Base-by-base conservation (phyloP, 2,329 filamentous ascomycete species). In the Microcyclospora tardicrescens region DNA sequence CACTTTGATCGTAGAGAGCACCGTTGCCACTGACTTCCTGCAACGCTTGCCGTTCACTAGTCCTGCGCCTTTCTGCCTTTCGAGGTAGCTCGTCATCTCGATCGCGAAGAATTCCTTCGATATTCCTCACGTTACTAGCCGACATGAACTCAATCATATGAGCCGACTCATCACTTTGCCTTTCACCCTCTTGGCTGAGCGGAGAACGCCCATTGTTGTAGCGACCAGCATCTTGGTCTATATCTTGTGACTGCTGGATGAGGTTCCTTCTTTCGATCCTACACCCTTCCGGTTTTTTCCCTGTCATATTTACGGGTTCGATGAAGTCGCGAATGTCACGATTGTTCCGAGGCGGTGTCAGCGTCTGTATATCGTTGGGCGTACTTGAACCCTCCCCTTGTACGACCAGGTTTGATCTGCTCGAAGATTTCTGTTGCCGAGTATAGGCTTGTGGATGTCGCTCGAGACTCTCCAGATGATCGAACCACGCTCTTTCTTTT, bases 271-370 rank as follows among this genome's bases (percentile, higher is more conserved):
- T n/a, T n/a, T 30, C 28, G 10, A 30, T 30, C 36, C 48, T 42
- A 10, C 38, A 32, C 2, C 37, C 38, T 12, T 43, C 35, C 10
- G 36, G 38, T 10, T 38, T 37, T 14, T 28, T 19, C 15, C 29
- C 40, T n/a, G 40, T 45, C 10, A 39, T 34, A 37, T 43, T 38
- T 6, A 43, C 39, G 2, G 40, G 33, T 10, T 38, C 46, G 6
- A 53, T 44, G 28, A 53, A 59, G 5, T 56, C 50, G 28, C 56
- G 45, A 31, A 60, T 59, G 39, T 59, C 55, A 28, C 47, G 48
- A 39, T 58, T 57, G 8, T 43, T 41, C 12, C 33, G 43, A 31
- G 51, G 54, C 27, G 44, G 47, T 10, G 48, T 54, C 32, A 53
- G 34, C 19, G 42, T 38, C 14, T 41, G 43, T n/a, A 44, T 39